A percentile compares a stretch with the other conserved stretches of the same genome.
Evolutionary conservation across 768 basidiomycete genomes (phyloP).

Genomic region (Butyriboletus loyo): DNA sequence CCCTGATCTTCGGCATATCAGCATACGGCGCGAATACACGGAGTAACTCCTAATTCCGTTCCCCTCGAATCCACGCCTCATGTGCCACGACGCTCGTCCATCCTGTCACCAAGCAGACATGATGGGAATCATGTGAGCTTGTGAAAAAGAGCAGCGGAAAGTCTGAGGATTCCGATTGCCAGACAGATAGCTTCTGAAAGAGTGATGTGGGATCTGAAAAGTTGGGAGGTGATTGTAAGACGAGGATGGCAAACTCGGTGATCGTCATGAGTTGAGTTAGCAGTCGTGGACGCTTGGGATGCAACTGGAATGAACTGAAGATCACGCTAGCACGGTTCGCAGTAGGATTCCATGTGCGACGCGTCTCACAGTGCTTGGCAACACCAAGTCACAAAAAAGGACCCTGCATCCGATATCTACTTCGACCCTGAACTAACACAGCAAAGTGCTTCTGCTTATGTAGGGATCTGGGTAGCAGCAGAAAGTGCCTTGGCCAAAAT

Average conservation of each 20-base stretch:
- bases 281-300: not conserved
- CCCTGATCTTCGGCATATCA: constrained; percentile 26
- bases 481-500: constrained; percentile 51
- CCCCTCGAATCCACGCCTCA: constrained; percentile 40
- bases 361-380: not conserved
- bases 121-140: constrained; percentile 9
- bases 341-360: not conserved
- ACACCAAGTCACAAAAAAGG: not conserved
- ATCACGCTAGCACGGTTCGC: not conserved
- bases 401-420: not conserved
- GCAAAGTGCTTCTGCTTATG: constrained; percentile 2
- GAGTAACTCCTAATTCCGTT: constrained; percentile 39
- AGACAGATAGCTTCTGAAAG: constrained; percentile 30
- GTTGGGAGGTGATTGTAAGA: constrained; percentile 31
- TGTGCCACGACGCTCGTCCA: constrained; percentile 44
- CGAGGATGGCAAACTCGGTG: constrained; percentile 42
- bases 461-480: constrained; percentile 25
- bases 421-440: not conserved
- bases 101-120: constrained; percentile 42
- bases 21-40: constrained; percentile 29
- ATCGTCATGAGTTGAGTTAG: constrained; percentile 34
- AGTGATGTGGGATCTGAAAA: constrained; percentile 27
- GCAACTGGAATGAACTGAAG: not conserved
- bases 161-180: constrained; percentile 42
- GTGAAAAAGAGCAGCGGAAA: constrained; percentile 42